Conservation (phyloP, 179 eudicot species). For the Gypsophila paniculata region DNA sequence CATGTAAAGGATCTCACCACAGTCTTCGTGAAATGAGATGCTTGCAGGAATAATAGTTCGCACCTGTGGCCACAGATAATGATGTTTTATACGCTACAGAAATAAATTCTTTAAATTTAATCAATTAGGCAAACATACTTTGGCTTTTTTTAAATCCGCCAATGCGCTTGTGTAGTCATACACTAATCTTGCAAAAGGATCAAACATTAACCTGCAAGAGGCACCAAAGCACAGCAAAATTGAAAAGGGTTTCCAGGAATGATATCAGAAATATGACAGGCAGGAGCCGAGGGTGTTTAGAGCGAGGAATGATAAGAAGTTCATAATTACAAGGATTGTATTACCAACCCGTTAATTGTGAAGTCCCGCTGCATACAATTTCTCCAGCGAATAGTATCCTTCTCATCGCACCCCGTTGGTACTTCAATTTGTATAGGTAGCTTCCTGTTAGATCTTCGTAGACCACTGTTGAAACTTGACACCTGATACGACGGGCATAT, state of each 20-base stretch:
- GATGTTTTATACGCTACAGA: slow-evolving; percentile 7
- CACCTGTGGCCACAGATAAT: slow-evolving; percentile 40
- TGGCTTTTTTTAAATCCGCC: slow-evolving; percentile 68
- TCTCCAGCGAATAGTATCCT: slow-evolving; percentile 75
- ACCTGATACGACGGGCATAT: slow-evolving; percentile 45
- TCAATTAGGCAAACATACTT: slow-evolving; percentile 40
- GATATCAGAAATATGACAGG: background rate
- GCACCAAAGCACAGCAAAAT: slow-evolving; percentile 11
- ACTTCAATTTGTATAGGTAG: slow-evolving; percentile 26
- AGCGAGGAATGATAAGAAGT: slow-evolving; percentile 18
- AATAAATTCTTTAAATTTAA: background rate
- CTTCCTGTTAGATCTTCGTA: slow-evolving; percentile 29
- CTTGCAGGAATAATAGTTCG: slow-evolving; percentile 63
- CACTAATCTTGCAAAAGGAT: slow-evolving; percentile 65
- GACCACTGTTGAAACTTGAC: slow-evolving; percentile 72
- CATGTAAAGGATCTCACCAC: slow-evolving; percentile 47
- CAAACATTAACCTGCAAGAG: slow-evolving; percentile 80
- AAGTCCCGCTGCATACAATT: slow-evolving; percentile 82
- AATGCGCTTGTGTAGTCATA: slow-evolving; percentile 81
- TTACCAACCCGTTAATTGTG: slow-evolving; percentile 82
- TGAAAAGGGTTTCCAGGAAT: slow-evolving; percentile 1
- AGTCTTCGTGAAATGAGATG: slow-evolving; percentile 61
- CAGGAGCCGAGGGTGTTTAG: background rate
- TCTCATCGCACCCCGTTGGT: slow-evolving; percentile 42
- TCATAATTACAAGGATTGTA: slow-evolving; percentile 36